Evolutionary conservation across 306 rosid species (phyloP).

Genomic region (Fragaria ananassa): DNA sequence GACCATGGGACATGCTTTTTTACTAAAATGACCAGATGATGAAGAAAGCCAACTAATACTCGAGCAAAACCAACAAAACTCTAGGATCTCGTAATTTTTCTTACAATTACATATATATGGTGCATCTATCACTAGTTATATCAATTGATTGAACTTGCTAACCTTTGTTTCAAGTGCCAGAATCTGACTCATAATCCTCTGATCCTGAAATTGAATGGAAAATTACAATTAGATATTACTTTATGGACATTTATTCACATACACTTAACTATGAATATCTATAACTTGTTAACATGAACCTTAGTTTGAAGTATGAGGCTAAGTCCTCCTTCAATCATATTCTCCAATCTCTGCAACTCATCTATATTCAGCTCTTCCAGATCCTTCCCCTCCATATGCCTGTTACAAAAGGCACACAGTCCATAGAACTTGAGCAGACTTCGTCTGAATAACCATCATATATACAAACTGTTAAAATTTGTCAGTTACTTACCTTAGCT

Average conservation of each 20-base stretch:
- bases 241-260: not conserved
- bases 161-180: slow-evolving; percentile 32
- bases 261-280: not conserved
- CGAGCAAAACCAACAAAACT: not conserved
- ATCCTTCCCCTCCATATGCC: slow-evolving; percentile 39
- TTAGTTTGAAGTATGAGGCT: slow-evolving; percentile 28
- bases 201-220: slow-evolving; percentile 23
- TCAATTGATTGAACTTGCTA: not conserved
- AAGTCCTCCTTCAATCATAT: slow-evolving; percentile 30
- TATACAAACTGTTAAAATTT: not conserved
- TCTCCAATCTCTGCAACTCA: slow-evolving; percentile 34
- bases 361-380: slow-evolving; percentile 32
- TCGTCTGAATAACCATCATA: not conserved
- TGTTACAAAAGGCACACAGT: not conserved
- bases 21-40: not conserved
- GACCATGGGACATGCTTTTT: not conserved
- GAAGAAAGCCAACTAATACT: not conserved
- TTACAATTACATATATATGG: not conserved
- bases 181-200: slow-evolving; percentile 25
- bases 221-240: not conserved
- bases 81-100: not conserved
- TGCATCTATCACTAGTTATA: not conserved
- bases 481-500: slow-evolving; percentile 27
- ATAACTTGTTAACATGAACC: slow-evolving; percentile 13
- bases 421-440: not conserved